Base-by-base conservation (phyloP, 805 yeast species). In the Candida chauliodis region DNA sequence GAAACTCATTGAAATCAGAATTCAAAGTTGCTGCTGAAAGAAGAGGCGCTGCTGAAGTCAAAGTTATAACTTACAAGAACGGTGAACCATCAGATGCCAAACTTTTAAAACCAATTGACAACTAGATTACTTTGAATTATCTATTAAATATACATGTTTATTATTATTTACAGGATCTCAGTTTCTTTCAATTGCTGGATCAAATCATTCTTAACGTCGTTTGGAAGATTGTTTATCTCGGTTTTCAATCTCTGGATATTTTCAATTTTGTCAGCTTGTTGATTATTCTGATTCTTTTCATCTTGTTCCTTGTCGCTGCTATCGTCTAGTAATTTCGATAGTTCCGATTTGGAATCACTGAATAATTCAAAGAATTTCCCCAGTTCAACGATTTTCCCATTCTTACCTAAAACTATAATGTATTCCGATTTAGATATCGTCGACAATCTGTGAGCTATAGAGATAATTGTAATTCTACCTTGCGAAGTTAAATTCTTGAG, bases 1-100 rank as follows among this genome's bases (percentile, higher is more conserved):
- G 97, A 73, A 73, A 75, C 55, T 82, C 96, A 37, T 78, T 91
- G 62, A 91, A 91, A 75, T 80, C 89, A 48, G 96, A 90, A 57
- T 64, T 78, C 59, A 85, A 84, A 63, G 84, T 78, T 47, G 76
- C 72, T 45, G 84, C 83, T 50, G 77, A 79, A 56, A 77, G 74
- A 63, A 85, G 95, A 74, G 81, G 81, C 51, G 49, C 65, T 56
- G 66, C 84, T 47, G 98, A 91, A 58, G 84, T 80, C 52, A 78
- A 78, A 62, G 82, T 74, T 48, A 78, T 82, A 63, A 76, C 73
- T 59, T 76, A 81, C 67, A 82, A 75, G 56, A 75, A 82, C 47
- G 98, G 97, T 57, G 68, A 58, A 44, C 67, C 68, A 55, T 34
- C 55, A 51, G 69, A 61, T 50, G 49, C 70, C 42, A 60, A 63